Base-by-base conservation (phyloP, 139 green algal species). In the Closterium sp. region DNA sequence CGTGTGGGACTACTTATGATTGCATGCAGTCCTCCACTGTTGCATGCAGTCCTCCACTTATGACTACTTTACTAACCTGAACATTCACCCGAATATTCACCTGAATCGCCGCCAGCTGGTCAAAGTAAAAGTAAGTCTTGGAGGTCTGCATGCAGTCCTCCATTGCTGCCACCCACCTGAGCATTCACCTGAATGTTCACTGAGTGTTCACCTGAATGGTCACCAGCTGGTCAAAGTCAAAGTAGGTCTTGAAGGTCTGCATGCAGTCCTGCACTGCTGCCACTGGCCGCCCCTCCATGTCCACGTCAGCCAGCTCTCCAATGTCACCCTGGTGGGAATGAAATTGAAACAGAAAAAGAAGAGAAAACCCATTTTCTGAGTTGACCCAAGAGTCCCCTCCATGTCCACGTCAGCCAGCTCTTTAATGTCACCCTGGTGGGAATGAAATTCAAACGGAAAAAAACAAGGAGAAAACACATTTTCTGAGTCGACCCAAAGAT, bases 91-190 rank as follows among this genome's bases (percentile, higher is more conserved):
- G 62, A 79, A 6, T 13, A 79, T 79, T 79, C 0, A 79, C 62
- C 62, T 79, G 62, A 79, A 93, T 91, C 1, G 27, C 21, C 1
- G 29, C 45, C 9, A 91, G 87, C n/a, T 91, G 85, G 22, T 84
- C 24, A 31, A 93, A 93, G 50, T 93, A 5, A 42, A 93, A 86
- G 85, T 91, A 91, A 13, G 32, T 86, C 29, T 38, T 84, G 86
- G 91, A 91, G 13, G 85, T 93, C 91, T 93, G 91, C 85, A 84
- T 91, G 91, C 85, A 93, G 87, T 93, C 91, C 91, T 31, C 50
- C 86, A 79, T 13, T 79, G 62, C 62, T 24, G 13, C 62, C 62
- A 79, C 62, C 19, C 84, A 87, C n/a, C 9, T 87, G n/a, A 28
- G 1, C 84, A 27, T 29, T 31, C 84, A 29, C 4, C 38, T 50